These are phyloP conservation scores for Sisymbrium altissimum DNA, from an alignment of 345 rosid species.

Conservation along the genomic window DNA sequence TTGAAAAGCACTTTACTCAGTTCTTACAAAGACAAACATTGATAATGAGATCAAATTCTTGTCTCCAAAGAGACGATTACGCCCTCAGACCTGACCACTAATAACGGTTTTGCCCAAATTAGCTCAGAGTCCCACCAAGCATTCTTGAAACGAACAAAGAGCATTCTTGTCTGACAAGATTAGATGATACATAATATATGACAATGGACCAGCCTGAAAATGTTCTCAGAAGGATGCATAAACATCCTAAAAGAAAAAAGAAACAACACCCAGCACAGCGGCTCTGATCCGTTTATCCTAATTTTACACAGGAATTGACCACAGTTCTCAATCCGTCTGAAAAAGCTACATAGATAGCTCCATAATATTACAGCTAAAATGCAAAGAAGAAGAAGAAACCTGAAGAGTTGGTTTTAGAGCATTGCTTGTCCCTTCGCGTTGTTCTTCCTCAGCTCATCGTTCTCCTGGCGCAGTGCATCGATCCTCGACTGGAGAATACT, in stretches of 20 bases:
- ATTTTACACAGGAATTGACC: slow-evolving; percentile 22
- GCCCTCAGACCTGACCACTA: not conserved
- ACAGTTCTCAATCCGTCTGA: slow-evolving; percentile 15
- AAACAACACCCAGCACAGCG: not conserved
- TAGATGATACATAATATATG: slow-evolving; percentile 29
- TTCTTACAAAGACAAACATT: not conserved
- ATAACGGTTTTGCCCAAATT: not conserved
- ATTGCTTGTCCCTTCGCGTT: not conserved
- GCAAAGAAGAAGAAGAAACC: slow-evolving; percentile 23
- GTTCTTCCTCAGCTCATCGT: slow-evolving; percentile 61
- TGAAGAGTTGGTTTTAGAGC: not conserved
- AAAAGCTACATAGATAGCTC: slow-evolving; percentile 15
- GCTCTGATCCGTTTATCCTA: slow-evolving; percentile 17
- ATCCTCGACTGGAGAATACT: slow-evolving; percentile 69
- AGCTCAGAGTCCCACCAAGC: not conserved
- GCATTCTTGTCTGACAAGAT: not conserved
- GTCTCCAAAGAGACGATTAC: no score
- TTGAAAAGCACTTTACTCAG: not conserved
- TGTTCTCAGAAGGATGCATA: slow-evolving; percentile 20
- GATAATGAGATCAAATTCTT: no score
- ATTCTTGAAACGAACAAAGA: not conserved
- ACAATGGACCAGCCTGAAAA: slow-evolving; percentile 25
- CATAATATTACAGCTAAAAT: slow-evolving; percentile 17
- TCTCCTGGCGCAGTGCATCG: slow-evolving; percentile 62
- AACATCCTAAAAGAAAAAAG: not conserved